A percentile compares a stretch with the other conserved stretches of the same genome.
Evolutionary conservation across 2,329 filamentous ascomycete species (phyloP).

Genomic region (Phialocephala sp.): DNA sequence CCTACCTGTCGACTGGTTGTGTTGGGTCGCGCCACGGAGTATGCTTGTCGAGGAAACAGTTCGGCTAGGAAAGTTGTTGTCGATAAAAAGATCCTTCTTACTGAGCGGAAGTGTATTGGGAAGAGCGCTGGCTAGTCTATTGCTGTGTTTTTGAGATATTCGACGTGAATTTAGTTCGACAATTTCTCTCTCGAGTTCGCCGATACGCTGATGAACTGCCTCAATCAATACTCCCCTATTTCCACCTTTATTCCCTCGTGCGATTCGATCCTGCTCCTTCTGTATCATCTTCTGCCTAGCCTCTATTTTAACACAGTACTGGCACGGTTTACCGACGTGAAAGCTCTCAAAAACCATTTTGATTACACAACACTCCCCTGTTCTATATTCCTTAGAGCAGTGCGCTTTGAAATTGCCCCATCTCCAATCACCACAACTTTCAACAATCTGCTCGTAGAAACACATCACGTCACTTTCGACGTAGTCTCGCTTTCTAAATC

Average conservation of each 20-base stretch:
- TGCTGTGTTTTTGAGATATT: background rate
- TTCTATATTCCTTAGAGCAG: constrained; percentile 93
- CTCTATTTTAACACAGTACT: constrained; percentile 86
- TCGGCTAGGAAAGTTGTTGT: too few species aligned
- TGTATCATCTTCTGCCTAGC: constrained; percentile 78
- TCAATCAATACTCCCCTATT: constrained; percentile 24
- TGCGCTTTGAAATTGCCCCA: constrained; percentile 93
- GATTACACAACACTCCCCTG: constrained; percentile 94
- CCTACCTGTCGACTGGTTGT: too few species aligned
- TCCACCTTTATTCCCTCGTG: constrained; percentile 63
- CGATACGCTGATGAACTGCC: constrained; percentile 63
- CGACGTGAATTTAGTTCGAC: constrained; percentile 47
- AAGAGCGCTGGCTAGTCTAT: background rate
- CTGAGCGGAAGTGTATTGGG: background rate
- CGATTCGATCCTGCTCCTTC: constrained; percentile 77
- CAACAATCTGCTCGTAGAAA: constrained; percentile 46
- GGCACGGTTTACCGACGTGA: constrained; percentile 67
- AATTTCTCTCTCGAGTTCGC: constrained; percentile 67
- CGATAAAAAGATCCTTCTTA: too few species aligned
- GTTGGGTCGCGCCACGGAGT: too few species aligned
- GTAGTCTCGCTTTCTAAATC: background rate
- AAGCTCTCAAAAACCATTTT: constrained; percentile 83
- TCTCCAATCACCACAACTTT: constrained; percentile 88
- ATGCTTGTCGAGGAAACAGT: too few species aligned
- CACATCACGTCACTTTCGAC: background rate